Evolutionary conservation across 2,329 filamentous ascomycete species (phyloP).

Genomic region (Alternaria dauci): DNA sequence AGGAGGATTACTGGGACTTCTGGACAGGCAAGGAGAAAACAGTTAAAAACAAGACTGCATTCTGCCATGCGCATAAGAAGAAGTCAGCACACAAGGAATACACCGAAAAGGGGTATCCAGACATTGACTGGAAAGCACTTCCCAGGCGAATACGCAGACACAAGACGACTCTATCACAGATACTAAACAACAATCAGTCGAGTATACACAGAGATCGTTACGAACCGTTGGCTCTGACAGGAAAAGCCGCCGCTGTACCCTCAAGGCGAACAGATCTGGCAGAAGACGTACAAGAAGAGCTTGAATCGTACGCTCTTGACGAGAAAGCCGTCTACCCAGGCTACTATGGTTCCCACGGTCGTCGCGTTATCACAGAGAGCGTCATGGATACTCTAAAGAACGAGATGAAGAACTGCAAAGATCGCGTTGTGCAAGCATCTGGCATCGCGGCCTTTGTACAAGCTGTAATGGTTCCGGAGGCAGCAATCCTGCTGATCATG

Average conservation of each 20-base stretch:
- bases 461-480: slow-evolving; percentile 74
- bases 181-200: slow-evolving; percentile 63
- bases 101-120: slow-evolving; percentile 68
- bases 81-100: slow-evolving; percentile 53
- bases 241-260: slow-evolving; percentile 36
- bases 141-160: slow-evolving; percentile 66
- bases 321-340: slow-evolving; percentile 56
- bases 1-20: slow-evolving; percentile 60
- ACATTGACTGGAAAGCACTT: slow-evolving; percentile 73
- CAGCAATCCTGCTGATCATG: slow-evolving; percentile 63
- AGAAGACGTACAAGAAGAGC: slow-evolving; percentile 50
- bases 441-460: slow-evolving; percentile 49
- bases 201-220: slow-evolving; percentile 29
- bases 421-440: slow-evolving; percentile 42
- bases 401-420: slow-evolving; percentile 37
- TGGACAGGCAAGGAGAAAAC: slow-evolving; percentile 35
- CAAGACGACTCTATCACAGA: slow-evolving; percentile 62
- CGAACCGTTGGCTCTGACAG: slow-evolving; percentile 33
- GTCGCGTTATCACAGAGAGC: slow-evolving; percentile 70
- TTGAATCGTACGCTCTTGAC: slow-evolving; percentile 29
- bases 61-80: slow-evolving; percentile 50
- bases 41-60: slow-evolving; percentile 62
- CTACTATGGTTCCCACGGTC: slow-evolving; percentile 82
- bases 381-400: slow-evolving; percentile 39
- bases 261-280: slow-evolving; percentile 54